These are phyloP conservation scores for Pleurotus djamor DNA, from an alignment of 768 basidiomycete genomes.

Conservation along the genomic window DNA sequence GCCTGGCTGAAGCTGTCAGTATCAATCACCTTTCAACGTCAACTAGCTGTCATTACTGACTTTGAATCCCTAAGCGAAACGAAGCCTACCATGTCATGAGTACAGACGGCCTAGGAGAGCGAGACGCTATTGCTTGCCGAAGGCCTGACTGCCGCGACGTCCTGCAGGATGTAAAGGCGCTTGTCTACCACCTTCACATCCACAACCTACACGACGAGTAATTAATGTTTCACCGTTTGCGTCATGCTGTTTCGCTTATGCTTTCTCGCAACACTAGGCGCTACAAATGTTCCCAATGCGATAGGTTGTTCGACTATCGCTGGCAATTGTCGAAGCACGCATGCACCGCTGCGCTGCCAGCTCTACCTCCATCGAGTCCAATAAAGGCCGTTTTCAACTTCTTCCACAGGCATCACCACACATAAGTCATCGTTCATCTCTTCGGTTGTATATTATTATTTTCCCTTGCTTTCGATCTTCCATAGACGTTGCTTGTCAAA, in stretches of 20 bases:
- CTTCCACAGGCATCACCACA: not conserved
- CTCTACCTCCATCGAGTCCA: not conserved
- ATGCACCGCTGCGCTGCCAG: not conserved
- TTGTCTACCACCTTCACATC: slow-evolving; percentile 54
- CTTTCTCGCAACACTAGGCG: not conserved
- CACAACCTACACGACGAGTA: slow-evolving; percentile 49
- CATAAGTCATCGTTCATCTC: not conserved
- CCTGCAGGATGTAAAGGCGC: slow-evolving; percentile 36
- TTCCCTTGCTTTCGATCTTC: not conserved
- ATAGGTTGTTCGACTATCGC: not conserved
- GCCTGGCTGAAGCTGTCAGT: slow-evolving; percentile 7
- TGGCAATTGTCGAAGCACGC: not conserved
- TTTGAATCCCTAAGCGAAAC: slow-evolving; percentile 21
- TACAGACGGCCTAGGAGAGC: slow-evolving; percentile 20
- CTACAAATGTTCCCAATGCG: not conserved
- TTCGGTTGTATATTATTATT: not conserved
- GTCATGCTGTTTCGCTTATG: not conserved
- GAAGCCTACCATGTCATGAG: slow-evolving; percentile 32
- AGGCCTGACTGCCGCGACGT: slow-evolving; percentile 44
- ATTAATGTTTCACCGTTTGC: slow-evolving; percentile 10
- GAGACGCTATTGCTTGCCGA: slow-evolving; percentile 36
- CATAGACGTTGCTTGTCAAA: not conserved
- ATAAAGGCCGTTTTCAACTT: not conserved
- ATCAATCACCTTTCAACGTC: not conserved
- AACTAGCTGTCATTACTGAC: not conserved